Conservation (phyloP, 192 early-diverging fungal species). For the Linnemannia exigua region DNA sequence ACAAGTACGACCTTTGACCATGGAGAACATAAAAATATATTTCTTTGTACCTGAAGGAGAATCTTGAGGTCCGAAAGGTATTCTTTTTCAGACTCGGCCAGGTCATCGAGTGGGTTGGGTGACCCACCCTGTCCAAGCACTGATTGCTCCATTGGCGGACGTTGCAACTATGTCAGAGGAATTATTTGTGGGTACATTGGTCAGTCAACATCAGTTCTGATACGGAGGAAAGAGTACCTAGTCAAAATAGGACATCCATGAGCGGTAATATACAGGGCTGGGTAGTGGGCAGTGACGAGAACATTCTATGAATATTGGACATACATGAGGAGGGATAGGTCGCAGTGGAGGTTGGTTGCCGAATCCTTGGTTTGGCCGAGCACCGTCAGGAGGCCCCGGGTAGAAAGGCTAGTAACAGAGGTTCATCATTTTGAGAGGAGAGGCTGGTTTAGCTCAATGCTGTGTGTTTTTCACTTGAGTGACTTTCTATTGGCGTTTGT, state of each 20-base stretch:
- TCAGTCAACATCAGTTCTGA: background rate
- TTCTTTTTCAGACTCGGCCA: conserved; percentile 65
- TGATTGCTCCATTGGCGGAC: conserved; percentile 36
- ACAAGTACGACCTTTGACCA: background rate
- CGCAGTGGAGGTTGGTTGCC: conserved; percentile 31
- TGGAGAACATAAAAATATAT: background rate
- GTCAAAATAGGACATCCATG: background rate
- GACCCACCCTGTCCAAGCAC: background rate
- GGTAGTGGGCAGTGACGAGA: background rate
- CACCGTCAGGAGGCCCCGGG: conserved; percentile 6
- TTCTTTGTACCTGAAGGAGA: conserved; percentile 59
- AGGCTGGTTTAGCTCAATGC: background rate
- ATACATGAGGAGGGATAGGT: conserved; percentile 48
- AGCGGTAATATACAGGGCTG: background rate
- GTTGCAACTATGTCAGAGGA: conserved; percentile 36
- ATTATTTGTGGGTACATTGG: background rate
- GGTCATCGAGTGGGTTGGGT: conserved; percentile 62
- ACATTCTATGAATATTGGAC: background rate
- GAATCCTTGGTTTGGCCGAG: conserved; percentile 38
- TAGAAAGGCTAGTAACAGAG: conserved; percentile 21
- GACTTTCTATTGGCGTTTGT: background rate
- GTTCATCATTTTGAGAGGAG: background rate
- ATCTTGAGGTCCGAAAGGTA: conserved; percentile 64
- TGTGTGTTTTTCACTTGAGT: background rate
- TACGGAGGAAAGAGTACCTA: background rate